These are phyloP conservation scores for Dioszegia crocea DNA, from an alignment of 768 basidiomycete genomes.

Conservation along the genomic window DNA sequence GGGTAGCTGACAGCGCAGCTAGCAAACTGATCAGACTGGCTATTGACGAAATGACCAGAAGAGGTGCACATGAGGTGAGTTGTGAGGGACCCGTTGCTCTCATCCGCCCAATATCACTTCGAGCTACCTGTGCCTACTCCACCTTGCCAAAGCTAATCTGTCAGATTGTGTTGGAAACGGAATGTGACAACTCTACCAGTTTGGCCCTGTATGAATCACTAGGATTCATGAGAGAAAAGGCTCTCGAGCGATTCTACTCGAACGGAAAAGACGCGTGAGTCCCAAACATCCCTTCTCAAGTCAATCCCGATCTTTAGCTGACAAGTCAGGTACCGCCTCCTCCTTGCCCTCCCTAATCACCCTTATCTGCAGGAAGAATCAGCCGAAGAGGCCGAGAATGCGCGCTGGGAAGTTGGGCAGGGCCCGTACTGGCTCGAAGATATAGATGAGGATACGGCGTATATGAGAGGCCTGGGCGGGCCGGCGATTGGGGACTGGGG, in stretches of 20 bases:
- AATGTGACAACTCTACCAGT: constrained; percentile 84
- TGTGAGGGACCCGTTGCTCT: too few species aligned
- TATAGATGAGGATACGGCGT: background rate
- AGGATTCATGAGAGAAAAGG: constrained; percentile 93
- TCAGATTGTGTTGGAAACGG: constrained; percentile 91
- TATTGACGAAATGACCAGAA: constrained; percentile 73
- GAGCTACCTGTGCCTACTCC: too few species aligned
- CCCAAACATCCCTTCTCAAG: background rate
- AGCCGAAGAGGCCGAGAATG: constrained; percentile 19
- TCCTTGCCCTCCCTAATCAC: constrained; percentile 14
- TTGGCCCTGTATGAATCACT: constrained; percentile 83
- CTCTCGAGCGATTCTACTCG: constrained; percentile 89
- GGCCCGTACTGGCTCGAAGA: constrained; percentile 5
- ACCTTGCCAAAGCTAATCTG: background rate
- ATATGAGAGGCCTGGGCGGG: background rate
- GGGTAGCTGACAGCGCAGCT: constrained; percentile 58
- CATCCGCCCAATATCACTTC: constrained; percentile 10
- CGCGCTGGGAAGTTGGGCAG: constrained; percentile 11
- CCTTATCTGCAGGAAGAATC: constrained; percentile 13
- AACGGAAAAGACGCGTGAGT: constrained; percentile 88
- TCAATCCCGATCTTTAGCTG: constrained; percentile 1
- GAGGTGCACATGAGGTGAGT: constrained; percentile 82
- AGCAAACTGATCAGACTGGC: constrained; percentile 77
- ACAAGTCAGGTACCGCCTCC: constrained; percentile 19
- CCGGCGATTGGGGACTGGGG: background rate